Conservation (phyloP, 1,139 yeast genomes). For the Entelexis sorbosivorans region DNA sequence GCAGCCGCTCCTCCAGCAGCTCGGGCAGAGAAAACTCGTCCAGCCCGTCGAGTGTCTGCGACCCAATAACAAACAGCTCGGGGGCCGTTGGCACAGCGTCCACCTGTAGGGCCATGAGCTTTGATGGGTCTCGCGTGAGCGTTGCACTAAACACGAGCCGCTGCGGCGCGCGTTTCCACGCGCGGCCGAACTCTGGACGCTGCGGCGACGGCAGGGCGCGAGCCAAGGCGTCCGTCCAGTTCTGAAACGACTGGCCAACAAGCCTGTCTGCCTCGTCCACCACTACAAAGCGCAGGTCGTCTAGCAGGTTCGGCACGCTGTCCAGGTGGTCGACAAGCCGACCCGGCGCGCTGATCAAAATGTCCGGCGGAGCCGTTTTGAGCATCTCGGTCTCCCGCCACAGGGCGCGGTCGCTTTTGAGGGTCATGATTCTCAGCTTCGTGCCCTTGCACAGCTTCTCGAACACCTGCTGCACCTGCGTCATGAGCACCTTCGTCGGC, state of each 20-base stretch:
- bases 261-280: constrained; percentile 93
- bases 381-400: constrained; percentile 42
- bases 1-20: constrained; percentile 29
- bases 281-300: constrained; percentile 54
- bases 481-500: constrained; percentile 81
- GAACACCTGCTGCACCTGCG: constrained; percentile 65
- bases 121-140: constrained; percentile 84
- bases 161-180: constrained; percentile 31
- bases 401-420: constrained; percentile 53
- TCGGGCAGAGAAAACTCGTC: constrained; percentile 36
- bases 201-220: constrained; percentile 26
- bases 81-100: constrained; percentile 30
- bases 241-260: constrained; percentile 82
- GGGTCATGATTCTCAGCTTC: constrained; percentile 47
- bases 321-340: constrained; percentile 72
- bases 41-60: constrained; percentile 29
- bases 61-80: constrained; percentile 48
- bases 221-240: constrained; percentile 73
- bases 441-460: constrained; percentile 55
- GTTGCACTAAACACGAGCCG: constrained; percentile 89
- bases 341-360: constrained; percentile 82
- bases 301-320: constrained; percentile 28
- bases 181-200: constrained; percentile 7
- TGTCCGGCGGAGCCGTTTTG: constrained; percentile 53
- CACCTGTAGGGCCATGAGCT: constrained; percentile 59